Percentiles rank a stretch among this genome's conserved stretches.
Conservation (phyloP, 2,329 filamentous ascomycete genomes). For the Cordyceps javanica region DNA sequence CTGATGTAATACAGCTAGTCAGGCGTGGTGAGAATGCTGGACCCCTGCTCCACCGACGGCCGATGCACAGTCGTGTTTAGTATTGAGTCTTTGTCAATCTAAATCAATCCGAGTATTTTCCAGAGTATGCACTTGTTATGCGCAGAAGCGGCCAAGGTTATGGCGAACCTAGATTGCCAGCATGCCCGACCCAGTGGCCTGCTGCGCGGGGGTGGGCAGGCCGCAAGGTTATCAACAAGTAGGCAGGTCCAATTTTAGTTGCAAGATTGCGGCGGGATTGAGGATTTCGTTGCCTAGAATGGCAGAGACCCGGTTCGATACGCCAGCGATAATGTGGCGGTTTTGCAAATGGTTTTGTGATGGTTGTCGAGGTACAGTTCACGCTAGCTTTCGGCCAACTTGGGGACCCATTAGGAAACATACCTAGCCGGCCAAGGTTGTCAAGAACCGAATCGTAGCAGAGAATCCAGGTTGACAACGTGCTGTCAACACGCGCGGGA, state of each 20-base stretch:
- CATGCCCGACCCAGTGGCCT: background rate
- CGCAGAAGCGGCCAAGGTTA: background rate
- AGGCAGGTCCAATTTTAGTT: background rate
- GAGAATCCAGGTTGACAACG: background rate
- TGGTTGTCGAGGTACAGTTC: background rate
- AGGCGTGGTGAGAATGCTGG: background rate
- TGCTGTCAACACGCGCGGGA: too few relatives aligned
- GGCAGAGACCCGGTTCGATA: background rate
- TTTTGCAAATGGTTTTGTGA: background rate
- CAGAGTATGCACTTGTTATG: background rate
- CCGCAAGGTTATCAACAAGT: background rate
- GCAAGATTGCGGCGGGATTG: background rate
- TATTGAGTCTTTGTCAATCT: background rate
- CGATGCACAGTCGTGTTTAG: background rate
- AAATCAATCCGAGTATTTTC: background rate
- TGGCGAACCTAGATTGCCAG: background rate
- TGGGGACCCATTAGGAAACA: background rate
- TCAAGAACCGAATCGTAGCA: background rate
- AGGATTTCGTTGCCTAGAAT: conserved; percentile 1
- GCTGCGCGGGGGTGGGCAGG: background rate
- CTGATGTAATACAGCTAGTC: conserved; percentile 9
- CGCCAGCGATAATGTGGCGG: background rate
- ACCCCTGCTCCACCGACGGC: background rate
- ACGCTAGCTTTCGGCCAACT: background rate
- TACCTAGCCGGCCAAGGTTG: background rate